Conservation (phyloP, 495 filamentous ascomycete genomes). For the Aspergillus saccharolyticus region DNA sequence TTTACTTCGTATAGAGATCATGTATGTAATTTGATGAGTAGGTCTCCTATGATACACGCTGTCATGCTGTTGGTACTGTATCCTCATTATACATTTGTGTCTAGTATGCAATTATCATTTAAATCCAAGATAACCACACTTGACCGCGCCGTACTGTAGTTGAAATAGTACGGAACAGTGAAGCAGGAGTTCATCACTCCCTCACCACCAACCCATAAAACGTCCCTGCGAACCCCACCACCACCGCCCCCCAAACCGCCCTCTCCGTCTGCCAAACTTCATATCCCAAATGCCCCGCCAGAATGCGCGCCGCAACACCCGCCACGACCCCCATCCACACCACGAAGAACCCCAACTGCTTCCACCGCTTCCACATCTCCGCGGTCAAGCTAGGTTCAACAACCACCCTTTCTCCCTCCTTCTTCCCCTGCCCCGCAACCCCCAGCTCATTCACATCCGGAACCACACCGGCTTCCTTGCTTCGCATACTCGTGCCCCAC, state of each 20-base stretch:
- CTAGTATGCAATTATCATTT: too few species aligned
- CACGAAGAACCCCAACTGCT: slow-evolving; percentile 27
- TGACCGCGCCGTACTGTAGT: too few species aligned
- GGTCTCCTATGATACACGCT: background rate
- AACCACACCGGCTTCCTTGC: slow-evolving; percentile 7
- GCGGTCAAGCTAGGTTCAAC: too few species aligned
- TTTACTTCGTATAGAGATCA: too few species aligned
- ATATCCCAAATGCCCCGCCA: background rate
- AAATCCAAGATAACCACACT: too few species aligned
- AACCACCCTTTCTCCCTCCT: background rate
- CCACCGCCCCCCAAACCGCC: background rate
- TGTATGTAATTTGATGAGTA: background rate
- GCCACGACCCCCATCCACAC: slow-evolving; percentile 26
- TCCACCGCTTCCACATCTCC: slow-evolving; percentile 21
- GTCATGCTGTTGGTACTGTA: too few species aligned
- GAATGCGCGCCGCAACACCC: slow-evolving; percentile 6
- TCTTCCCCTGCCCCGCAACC: background rate
- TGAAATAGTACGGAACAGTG: too few species aligned
- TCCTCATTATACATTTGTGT: too few species aligned
- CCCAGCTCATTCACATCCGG: background rate
- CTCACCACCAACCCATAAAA: background rate
- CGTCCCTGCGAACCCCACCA: background rate
- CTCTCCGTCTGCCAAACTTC: background rate
- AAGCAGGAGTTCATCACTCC: too few species aligned
- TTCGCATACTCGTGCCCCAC: slow-evolving; percentile 32